A percentile compares a stretch with the other conserved stretches of the same genome.
Conservation (phyloP, 2,329 filamentous ascomycete species). For the Xylariomycetidae sp. region DNA sequence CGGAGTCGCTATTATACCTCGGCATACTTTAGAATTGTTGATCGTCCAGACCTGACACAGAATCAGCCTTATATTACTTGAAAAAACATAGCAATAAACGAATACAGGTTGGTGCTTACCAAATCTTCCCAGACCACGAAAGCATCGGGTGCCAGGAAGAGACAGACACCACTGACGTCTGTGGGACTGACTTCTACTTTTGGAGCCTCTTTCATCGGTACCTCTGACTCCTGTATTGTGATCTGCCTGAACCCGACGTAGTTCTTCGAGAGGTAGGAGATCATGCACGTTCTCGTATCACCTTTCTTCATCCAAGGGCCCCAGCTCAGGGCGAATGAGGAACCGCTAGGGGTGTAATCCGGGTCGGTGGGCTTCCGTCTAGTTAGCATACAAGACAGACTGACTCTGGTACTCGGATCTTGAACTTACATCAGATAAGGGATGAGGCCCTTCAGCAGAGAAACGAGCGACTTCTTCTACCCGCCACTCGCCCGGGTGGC, state of each 20-base stretch:
- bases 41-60: conserved; percentile 37
- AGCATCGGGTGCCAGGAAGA: conserved; percentile 46
- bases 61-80: conserved; percentile 7
- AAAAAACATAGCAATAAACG: too few species aligned
- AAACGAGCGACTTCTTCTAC: conserved; percentile 49
- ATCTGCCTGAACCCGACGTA: conserved; percentile 53
- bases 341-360: conserved; percentile 44
- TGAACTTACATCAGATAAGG: conserved; percentile 25
- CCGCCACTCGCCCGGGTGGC: conserved; percentile 35
- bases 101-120: conserved; percentile 27
- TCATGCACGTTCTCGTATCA: conserved; percentile 33
- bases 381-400: conserved; percentile 1
- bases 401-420: neutral
- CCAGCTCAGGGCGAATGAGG: conserved; percentile 49
- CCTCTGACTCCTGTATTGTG: conserved; percentile 34
- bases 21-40: conserved; percentile 34
- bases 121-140: conserved; percentile 53
- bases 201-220: conserved; percentile 27
- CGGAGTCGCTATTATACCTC: conserved; percentile 52
- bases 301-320: conserved; percentile 44
- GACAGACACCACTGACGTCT: conserved; percentile 45
- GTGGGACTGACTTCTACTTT: conserved; percentile 32
- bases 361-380: conserved; percentile 33
- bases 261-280: conserved; percentile 47
- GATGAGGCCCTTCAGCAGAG: conserved; percentile 41